A percentile compares a stretch with the other conserved stretches of the same genome.
phyloP scores from a whole-genome alignment of 495 filamentous ascomycete species.

The Paragyromitra xinjiangensis region DNA sequence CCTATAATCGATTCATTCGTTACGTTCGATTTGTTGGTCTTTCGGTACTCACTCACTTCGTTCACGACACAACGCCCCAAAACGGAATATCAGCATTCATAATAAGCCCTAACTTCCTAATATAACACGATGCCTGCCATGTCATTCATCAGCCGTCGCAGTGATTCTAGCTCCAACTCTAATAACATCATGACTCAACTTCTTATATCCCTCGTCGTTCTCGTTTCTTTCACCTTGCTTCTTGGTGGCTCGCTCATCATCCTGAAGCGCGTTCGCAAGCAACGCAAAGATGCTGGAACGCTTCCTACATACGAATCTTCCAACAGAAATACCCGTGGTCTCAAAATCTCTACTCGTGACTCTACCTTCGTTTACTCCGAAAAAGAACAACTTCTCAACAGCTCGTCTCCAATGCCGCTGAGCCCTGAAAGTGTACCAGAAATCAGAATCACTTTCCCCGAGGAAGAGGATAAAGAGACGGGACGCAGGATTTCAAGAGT shows the following conservation, averaged over 20 bases:
- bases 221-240: slow-evolving; percentile 73
- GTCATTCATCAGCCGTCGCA: slow-evolving; percentile 48
- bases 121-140: slow-evolving; percentile 49
- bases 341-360: slow-evolving; percentile 70
- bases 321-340: slow-evolving; percentile 69
- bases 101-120: slow-evolving; percentile 28
- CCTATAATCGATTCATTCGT: slow-evolving; percentile 36
- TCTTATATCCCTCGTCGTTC: slow-evolving; percentile 75
- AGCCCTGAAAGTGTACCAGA: slow-evolving; percentile 85
- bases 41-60: slow-evolving; percentile 16
- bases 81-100: slow-evolving; percentile 23
- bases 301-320: slow-evolving; percentile 69
- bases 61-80: slow-evolving; percentile 39
- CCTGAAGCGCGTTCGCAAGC: slow-evolving; percentile 72
- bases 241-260: slow-evolving; percentile 73
- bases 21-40: slow-evolving; percentile 36
- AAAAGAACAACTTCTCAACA: slow-evolving; percentile 73
- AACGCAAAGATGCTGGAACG: slow-evolving; percentile 59
- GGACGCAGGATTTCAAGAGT: slow-evolving; percentile 85
- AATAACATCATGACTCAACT: slow-evolving; percentile 51
- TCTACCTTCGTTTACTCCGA: slow-evolving; percentile 78
- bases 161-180: slow-evolving; percentile 20
- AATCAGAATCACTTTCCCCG: slow-evolving; percentile 98
- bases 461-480: slow-evolving; percentile 83
- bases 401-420: slow-evolving; percentile 75